phyloP scores from a whole-genome alignment of 192 early-diverging fungal genomes.

The Bifiguratus adelaidae region DNA sequence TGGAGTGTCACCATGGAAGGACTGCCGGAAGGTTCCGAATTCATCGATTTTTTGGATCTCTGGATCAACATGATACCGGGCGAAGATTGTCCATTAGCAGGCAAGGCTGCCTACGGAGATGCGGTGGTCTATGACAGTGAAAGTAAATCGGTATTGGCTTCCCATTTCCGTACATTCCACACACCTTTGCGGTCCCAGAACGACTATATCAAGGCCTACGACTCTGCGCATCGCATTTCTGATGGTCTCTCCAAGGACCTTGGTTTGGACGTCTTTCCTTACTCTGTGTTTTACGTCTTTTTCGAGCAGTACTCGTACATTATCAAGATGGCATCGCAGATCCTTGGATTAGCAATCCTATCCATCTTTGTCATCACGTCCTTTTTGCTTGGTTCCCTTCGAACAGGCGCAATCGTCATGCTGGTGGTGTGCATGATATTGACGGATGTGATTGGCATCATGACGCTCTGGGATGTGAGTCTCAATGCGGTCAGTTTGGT shows the following conservation, averaged over 20 bases:
- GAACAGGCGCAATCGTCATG: slow-evolving; percentile 40
- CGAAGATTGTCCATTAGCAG: slow-evolving; percentile 47
- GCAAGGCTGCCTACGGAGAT: slow-evolving; percentile 54
- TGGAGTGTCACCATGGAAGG: slow-evolving; percentile 47
- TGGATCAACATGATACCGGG: slow-evolving; percentile 39
- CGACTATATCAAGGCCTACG: slow-evolving; percentile 46
- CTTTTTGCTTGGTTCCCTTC: slow-evolving; percentile 32
- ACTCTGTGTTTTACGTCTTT: slow-evolving; percentile 56
- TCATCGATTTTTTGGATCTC: slow-evolving; percentile 34
- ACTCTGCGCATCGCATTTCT: slow-evolving; percentile 44
- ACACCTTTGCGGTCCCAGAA: slow-evolving; percentile 42
- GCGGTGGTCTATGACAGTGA: slow-evolving; percentile 30
- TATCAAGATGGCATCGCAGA: slow-evolving; percentile 29
- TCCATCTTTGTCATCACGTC: slow-evolving; percentile 41
- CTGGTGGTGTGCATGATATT: slow-evolving; percentile 47
- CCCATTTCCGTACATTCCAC: slow-evolving; percentile 50
- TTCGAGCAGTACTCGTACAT: slow-evolving; percentile 57
- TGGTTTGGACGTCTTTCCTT: slow-evolving; percentile 40
- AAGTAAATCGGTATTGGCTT: slow-evolving; percentile 27
- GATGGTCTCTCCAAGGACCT: slow-evolving; percentile 23
- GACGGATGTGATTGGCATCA: slow-evolving; percentile 38
- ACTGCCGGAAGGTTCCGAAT: slow-evolving; percentile 42
- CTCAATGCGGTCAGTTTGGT: slow-evolving; percentile 55
- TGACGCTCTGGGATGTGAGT: slow-evolving; percentile 42
- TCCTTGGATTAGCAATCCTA: slow-evolving; percentile 35